Evolutionary conservation across 2,329 filamentous ascomycete genomes (phyloP).

Genomic region (Neofusicoccum parvum): DNA sequence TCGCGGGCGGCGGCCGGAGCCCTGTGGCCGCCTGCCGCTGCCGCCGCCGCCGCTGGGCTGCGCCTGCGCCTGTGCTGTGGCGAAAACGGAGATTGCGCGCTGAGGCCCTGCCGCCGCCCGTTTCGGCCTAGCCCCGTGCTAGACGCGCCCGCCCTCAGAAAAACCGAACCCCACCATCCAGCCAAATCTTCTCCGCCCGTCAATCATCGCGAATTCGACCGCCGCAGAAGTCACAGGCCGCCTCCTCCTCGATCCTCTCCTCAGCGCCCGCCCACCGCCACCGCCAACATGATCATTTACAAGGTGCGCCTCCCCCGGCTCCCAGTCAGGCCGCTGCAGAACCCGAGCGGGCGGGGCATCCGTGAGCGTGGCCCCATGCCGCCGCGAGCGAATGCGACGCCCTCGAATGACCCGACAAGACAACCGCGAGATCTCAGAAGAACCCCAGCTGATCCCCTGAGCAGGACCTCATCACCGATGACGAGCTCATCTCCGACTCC

Average conservation of each 20-base stretch:
- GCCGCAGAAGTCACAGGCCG: slow-evolving; percentile 5
- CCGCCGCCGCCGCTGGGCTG: no score
- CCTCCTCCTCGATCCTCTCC: slow-evolving; percentile 23
- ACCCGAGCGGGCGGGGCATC: neutral
- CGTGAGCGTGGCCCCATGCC: slow-evolving; percentile 25
- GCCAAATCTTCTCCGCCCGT: slow-evolving; percentile 20
- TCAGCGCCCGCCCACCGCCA: slow-evolving; percentile 22
- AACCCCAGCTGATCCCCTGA: slow-evolving; percentile 14
- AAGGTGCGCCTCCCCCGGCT: slow-evolving; percentile 49
- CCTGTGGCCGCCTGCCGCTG: no score
- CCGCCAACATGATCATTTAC: slow-evolving; percentile 59
- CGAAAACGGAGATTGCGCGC: slow-evolving; percentile 21
- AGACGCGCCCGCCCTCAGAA: slow-evolving; percentile 2
- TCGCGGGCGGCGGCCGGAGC: neutral
- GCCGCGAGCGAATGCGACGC: slow-evolving; percentile 3
- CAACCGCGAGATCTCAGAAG: slow-evolving; percentile 3
- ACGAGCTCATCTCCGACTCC: slow-evolving; percentile 97
- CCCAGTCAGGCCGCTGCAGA: slow-evolving; percentile 30
- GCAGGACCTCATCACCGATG: slow-evolving; percentile 84
- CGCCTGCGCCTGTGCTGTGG: neutral
- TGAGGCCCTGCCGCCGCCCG: neutral
- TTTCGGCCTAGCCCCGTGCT: neutral
- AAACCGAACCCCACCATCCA: slow-evolving; percentile 21
- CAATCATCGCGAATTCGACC: slow-evolving; percentile 18
- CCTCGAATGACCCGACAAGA: slow-evolving; percentile 17